These are phyloP conservation scores for Athelia psychrophila DNA, from an alignment of 1,284 basidiomycete species.

Conservation along the genomic window DNA sequence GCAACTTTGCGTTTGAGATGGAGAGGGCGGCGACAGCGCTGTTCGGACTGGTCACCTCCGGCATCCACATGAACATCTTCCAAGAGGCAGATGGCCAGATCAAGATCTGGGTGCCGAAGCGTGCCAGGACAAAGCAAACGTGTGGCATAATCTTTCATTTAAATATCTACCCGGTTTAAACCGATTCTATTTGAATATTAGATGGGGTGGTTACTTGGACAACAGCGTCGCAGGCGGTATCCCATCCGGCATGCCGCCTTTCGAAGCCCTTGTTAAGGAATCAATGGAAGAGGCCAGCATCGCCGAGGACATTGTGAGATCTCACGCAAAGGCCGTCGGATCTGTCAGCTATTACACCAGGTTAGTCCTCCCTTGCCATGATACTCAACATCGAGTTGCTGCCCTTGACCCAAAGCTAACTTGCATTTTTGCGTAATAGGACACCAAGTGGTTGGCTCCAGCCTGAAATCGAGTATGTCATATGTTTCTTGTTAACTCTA, in stretches of 20 bases:
- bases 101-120: slow-evolving; percentile 85
- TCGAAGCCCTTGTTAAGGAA: slow-evolving; percentile 87
- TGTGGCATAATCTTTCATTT: slow-evolving; percentile 33
- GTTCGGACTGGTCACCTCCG: slow-evolving; percentile 89
- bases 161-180: slow-evolving; percentile 3
- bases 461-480: slow-evolving; percentile 77
- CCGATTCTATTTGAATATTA: slow-evolving; percentile 22
- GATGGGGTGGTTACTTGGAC: slow-evolving; percentile 76
- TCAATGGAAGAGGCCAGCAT: slow-evolving; percentile 91
- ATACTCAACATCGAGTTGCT: background rate
- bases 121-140: slow-evolving; percentile 87
- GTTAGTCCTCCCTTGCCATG: slow-evolving; percentile 31
- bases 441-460: slow-evolving; percentile 77
- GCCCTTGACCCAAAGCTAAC: background rate
- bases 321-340: slow-evolving; percentile 57
- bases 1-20: slow-evolving; percentile 82
- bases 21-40: slow-evolving; percentile 87
- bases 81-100: slow-evolving; percentile 42
- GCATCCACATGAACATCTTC: slow-evolving; percentile 81
- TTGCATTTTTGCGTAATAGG: slow-evolving; percentile 29
- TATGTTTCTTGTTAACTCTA: slow-evolving; percentile 4
- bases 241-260: slow-evolving; percentile 68
- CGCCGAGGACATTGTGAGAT: slow-evolving; percentile 55
- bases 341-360: slow-evolving; percentile 68
- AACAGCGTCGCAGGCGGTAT: slow-evolving; percentile 83